A percentile compares a stretch with the other conserved stretches of the same genome.
Evolutionary conservation across 2,329 filamentous ascomycete genomes (phyloP).

Genomic region (Pseudophaeomoniella oleicola): DNA sequence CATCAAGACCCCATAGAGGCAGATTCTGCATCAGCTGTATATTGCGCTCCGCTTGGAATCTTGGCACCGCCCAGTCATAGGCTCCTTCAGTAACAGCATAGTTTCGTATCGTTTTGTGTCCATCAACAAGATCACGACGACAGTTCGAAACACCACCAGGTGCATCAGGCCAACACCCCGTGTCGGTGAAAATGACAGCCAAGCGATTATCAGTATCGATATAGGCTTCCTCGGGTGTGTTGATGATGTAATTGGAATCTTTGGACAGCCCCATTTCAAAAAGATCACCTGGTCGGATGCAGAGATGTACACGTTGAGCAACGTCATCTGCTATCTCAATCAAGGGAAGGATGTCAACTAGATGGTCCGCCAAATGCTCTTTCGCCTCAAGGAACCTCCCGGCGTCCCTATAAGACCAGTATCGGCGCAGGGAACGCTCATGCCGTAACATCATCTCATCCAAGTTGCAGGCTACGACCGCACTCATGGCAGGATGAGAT

Average conservation of each 20-base stretch:
- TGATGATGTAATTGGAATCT: slow-evolving; percentile 26
- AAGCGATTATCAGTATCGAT: slow-evolving; percentile 16
- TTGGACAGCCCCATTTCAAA: slow-evolving; percentile 28
- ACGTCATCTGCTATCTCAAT: slow-evolving; percentile 25
- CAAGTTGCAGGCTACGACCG: slow-evolving; percentile 33
- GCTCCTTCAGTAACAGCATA: slow-evolving; percentile 30
- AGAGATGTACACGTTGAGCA: slow-evolving; percentile 22
- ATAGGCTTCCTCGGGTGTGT: slow-evolving; percentile 22
- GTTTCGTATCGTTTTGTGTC: slow-evolving; percentile 27
- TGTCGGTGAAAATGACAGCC: slow-evolving; percentile 27
- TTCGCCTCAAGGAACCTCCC: slow-evolving; percentile 28
- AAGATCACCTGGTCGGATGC: slow-evolving; percentile 25
- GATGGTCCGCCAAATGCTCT: slow-evolving; percentile 17
- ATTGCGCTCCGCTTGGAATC: slow-evolving; percentile 31
- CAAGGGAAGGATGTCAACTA: slow-evolving; percentile 14
- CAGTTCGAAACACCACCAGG: slow-evolving; percentile 32
- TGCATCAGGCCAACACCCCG: slow-evolving; percentile 26
- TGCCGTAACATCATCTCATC: slow-evolving; percentile 35
- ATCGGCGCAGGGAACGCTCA: slow-evolving; percentile 28
- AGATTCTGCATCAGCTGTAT: slow-evolving; percentile 30
- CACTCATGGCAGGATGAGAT: slow-evolving; percentile 28
- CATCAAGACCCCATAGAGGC: slow-evolving; percentile 31
- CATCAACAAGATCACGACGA: slow-evolving; percentile 29
- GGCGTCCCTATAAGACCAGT: slow-evolving; percentile 29
- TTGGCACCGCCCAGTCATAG: slow-evolving; percentile 30